Base-by-base conservation (phyloP, 108 stramenopile species). In the Epithemia pelagica region DNA sequence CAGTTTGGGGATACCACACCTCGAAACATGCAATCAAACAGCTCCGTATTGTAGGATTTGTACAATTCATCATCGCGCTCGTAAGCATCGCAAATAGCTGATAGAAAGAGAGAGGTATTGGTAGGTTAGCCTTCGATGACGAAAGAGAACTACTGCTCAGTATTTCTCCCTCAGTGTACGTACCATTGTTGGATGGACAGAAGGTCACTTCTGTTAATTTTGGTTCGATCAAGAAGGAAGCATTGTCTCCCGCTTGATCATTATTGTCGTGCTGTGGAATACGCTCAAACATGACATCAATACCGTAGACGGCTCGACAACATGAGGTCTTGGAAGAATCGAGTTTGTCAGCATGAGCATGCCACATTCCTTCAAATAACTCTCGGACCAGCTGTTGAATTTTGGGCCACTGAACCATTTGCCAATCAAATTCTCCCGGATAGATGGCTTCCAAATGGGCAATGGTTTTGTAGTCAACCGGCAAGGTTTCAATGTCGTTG, bases 151-250 rank as follows among this genome's bases (percentile, higher is more conserved):
- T n/a, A n/a, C n/a, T n/a, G n/a, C n/a, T n/a, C n/a, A n/a, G n/a
- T n/a, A n/a, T n/a, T n/a, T n/a, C n/a, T n/a, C n/a, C n/a, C n/a
- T n/a, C n/a, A n/a, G 5, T 46, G 5, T 46, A 15, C 37, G 5
- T 46, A 46, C 37, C 66, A 30, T 67, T 67, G 30, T 67, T 67
- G 2, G 66, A 61, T 28, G 66, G 66, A 58, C 66, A 67, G 29
- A 67, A 67, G 8, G 66, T 55, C 7, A 67, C 66, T 22, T 67
- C 66, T 2, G 66, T 67, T 19, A 67, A 28, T 53, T 58, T 67
- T 31, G 58, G 58, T 27, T 58, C 58, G 2, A 61, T 57, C 7
- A n/a, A 8, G 28, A 20, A 20, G 15, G 5, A 23, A 7, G 18
- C 22, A 23, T n/a, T 8, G 22, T 7, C 7, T 8, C 25, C 26